phyloP scores from a whole-genome alignment of 164 flowering plant species.

The Aristolochia californica region DNA sequence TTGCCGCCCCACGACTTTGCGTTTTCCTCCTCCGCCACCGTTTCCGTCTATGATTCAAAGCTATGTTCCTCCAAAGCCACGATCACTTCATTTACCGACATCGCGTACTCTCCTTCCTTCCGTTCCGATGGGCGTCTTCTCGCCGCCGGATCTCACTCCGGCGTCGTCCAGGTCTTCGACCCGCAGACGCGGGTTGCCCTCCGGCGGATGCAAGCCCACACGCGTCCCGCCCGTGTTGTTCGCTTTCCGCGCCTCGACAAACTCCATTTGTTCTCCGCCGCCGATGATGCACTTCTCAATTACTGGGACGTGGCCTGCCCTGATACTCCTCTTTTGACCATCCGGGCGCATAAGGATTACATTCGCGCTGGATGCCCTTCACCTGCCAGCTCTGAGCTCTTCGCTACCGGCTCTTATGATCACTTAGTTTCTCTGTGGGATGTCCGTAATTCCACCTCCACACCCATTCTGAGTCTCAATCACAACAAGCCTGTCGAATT shows the following conservation, averaged over 20 bases:
- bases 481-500: constrained; percentile 81
- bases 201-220: constrained; percentile 48
- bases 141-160: constrained; percentile 71
- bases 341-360: constrained; percentile 75
- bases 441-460: constrained; percentile 32
- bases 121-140: constrained; percentile 79
- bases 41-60: constrained; percentile 43
- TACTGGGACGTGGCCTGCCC: constrained; percentile 75
- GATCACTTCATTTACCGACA: constrained; percentile 36
- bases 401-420: constrained; percentile 81
- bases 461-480: constrained; percentile 16
- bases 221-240: constrained; percentile 49
- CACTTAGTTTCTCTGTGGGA: constrained; percentile 87
- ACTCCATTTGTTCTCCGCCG: constrained; percentile 72
- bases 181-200: constrained; percentile 36
- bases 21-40: constrained; percentile 57
- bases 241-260: constrained; percentile 55
- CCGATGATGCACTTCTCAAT: constrained; percentile 73
- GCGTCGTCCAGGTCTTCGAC: constrained; percentile 56
- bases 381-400: constrained; percentile 47
- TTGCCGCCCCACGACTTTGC: constrained; percentile 45
- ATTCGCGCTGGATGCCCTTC: constrained; percentile 72
- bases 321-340: constrained; percentile 27
- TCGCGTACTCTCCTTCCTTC: constrained; percentile 54
- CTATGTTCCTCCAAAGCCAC: constrained; percentile 28